Conservation (phyloP, 139 green algal genomes). For the Coelastrella sp. region DNA sequence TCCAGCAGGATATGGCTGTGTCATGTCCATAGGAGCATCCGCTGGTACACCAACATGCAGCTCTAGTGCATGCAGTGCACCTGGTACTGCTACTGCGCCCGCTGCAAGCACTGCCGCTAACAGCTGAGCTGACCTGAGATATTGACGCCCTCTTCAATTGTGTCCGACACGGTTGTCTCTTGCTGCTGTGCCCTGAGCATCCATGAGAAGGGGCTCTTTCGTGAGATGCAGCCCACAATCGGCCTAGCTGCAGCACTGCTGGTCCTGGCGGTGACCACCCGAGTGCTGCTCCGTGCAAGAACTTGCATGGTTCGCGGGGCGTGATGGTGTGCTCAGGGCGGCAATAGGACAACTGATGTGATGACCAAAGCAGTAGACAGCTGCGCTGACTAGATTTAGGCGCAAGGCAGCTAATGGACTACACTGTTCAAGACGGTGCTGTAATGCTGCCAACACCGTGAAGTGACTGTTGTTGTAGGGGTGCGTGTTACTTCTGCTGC, state of each 20-base stretch:
- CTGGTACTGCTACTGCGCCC: not conserved
- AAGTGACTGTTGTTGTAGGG: too few relatives aligned
- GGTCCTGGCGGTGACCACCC: not conserved
- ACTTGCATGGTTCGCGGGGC: not conserved
- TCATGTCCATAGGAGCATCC: too few relatives aligned
- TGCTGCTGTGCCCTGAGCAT: constrained; percentile 28
- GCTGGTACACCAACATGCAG: not conserved
- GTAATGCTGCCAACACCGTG: too few relatives aligned
- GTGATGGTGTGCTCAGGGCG: not conserved
- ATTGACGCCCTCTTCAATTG: constrained; percentile 34
- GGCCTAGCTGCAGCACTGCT: not conserved
- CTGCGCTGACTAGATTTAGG: not conserved
- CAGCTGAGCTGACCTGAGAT: constrained; percentile 56
- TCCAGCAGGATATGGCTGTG: too few relatives aligned
- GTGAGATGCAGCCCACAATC: not conserved
- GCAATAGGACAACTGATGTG: not conserved
- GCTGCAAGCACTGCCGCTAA: not conserved
- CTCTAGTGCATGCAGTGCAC: not conserved
- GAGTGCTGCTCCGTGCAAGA: not conserved
- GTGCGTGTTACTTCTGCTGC: too few relatives aligned
- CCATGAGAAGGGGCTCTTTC: not conserved
- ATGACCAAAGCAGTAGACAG: not conserved
- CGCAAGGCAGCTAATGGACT: too few relatives aligned
- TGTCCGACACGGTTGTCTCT: not conserved
- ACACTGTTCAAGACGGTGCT: too few relatives aligned